Evolutionary conservation across 78 protist genomes (phyloP).

Genomic region (Dictyostelium firmibasis): DNA sequence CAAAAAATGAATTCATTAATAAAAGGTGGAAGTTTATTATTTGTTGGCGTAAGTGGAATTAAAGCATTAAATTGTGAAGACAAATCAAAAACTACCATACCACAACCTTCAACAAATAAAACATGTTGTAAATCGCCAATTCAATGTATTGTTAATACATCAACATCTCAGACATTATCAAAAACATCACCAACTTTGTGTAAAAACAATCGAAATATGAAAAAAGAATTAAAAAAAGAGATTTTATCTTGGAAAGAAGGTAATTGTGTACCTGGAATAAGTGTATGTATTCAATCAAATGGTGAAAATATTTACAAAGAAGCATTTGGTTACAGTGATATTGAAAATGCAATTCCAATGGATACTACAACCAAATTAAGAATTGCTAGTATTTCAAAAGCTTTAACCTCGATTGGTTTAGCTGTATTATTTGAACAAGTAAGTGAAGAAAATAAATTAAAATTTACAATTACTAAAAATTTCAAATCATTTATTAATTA

Average conservation of each 20-base stretch:
- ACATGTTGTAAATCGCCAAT: background rate
- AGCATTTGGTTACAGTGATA: slow-evolving; percentile 30
- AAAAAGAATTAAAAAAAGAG: background rate
- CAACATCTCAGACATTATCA: background rate
- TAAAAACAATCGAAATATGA: background rate
- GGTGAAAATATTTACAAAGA: slow-evolving; percentile 16
- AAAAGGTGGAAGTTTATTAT: background rate
- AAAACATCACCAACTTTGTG: background rate
- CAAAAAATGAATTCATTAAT: background rate
- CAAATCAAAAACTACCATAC: background rate
- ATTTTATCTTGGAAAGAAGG: slow-evolving; percentile 44
- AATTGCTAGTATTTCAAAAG: slow-evolving; percentile 55
- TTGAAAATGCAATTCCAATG: slow-evolving; percentile 46
- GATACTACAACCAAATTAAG: slow-evolving; percentile 29
- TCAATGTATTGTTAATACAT: background rate
- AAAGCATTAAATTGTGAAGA: background rate
- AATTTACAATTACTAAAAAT: no score
- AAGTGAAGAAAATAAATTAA: background rate
- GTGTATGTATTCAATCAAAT: slow-evolving; percentile 20
- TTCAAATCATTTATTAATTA: no score
- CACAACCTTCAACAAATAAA: background rate
- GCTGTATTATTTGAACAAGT: slow-evolving; percentile 39
- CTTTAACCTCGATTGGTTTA: slow-evolving; percentile 15
- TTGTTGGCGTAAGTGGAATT: background rate
- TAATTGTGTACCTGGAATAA: slow-evolving; percentile 28